Conservation (phyloP, 352 stramenopile genomes). For the Globisporangium abappressorium region DNA sequence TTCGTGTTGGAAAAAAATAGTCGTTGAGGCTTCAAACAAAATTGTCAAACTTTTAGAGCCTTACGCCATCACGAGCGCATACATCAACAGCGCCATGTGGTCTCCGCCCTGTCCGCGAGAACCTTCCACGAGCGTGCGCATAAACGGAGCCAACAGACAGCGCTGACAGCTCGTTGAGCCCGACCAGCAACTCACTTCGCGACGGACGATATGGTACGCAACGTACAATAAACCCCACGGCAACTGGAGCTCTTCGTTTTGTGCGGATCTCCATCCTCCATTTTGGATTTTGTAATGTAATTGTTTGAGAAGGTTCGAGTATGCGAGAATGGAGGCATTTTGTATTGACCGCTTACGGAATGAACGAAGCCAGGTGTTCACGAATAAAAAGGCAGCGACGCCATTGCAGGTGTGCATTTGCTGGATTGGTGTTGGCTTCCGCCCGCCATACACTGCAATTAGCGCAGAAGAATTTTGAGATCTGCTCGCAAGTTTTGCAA, state of each 20-base stretch:
- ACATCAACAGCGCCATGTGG: constrained; percentile 11
- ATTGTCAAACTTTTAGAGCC: not conserved
- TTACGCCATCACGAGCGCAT: constrained; percentile 8
- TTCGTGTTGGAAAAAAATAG: not conserved
- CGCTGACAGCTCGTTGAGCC: constrained; percentile 5
- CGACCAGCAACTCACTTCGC: not conserved
- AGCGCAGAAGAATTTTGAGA: not conserved
- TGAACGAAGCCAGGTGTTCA: no score
- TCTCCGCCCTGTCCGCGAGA: not conserved
- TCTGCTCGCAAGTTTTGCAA: not conserved
- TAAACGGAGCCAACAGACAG: constrained; percentile 7
- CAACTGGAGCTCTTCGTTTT: constrained; percentile 1
- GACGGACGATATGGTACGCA: not conserved
- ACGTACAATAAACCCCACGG: not conserved
- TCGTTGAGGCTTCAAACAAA: not conserved
- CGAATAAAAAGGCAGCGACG: not conserved
- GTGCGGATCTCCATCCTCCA: not conserved
- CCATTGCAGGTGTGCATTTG: not conserved
- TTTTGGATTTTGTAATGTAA: not conserved
- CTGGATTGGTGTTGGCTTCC: not conserved
- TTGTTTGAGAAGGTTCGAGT: not conserved
- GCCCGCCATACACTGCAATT: not conserved
- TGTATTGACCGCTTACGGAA: no score
- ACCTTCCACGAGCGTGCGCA: not conserved
- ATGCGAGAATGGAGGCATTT: not conserved